Percentiles rank a stretch among this genome's conserved stretches.
These are phyloP conservation scores for Talaromyces sp. DNA, from an alignment of 2,329 filamentous ascomycete genomes.

Conservation along the genomic window DNA sequence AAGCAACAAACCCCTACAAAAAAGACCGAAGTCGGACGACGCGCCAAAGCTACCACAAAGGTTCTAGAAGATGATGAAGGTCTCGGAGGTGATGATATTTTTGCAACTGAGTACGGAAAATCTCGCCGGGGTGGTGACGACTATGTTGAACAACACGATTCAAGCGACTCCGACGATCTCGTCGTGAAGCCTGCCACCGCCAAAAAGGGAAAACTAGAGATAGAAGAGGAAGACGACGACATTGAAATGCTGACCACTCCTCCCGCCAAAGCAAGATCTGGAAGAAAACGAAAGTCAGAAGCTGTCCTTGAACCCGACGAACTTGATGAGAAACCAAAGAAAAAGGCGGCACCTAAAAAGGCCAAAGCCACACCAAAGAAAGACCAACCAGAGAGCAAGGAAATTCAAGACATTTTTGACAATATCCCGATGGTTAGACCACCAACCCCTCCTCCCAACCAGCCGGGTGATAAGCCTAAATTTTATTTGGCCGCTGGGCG, in stretches of 20 bases:
- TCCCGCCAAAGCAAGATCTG: conserved; percentile 38
- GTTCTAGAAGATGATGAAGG: conserved; percentile 61
- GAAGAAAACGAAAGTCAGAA: conserved; percentile 55
- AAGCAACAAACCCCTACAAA: conserved; percentile 40
- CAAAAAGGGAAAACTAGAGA: conserved; percentile 30
- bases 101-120: conserved; percentile 65
- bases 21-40: conserved; percentile 12
- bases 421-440: conserved; percentile 77
- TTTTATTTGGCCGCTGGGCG: conserved; percentile 66
- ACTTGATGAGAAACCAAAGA: conserved; percentile 48
- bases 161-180: conserved; percentile 60
- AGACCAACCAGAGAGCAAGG: conserved; percentile 61
- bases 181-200: conserved; percentile 55
- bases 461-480: conserved; percentile 59
- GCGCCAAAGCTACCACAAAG: conserved; percentile 22
- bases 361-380: conserved; percentile 61
- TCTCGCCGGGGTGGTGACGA: conserved; percentile 55
- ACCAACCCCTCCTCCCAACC: conserved; percentile 71
- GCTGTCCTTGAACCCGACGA: conserved; percentile 48
- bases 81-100: conserved; percentile 73
- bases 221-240: conserved; percentile 38
- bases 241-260: conserved; percentile 48
- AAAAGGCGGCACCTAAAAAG: conserved; percentile 37
- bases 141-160: conserved; percentile 63
- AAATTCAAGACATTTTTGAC: conserved; percentile 78